Conservation (phyloP, 257 asterid genomes). For the Solanum sejunctum region DNA sequence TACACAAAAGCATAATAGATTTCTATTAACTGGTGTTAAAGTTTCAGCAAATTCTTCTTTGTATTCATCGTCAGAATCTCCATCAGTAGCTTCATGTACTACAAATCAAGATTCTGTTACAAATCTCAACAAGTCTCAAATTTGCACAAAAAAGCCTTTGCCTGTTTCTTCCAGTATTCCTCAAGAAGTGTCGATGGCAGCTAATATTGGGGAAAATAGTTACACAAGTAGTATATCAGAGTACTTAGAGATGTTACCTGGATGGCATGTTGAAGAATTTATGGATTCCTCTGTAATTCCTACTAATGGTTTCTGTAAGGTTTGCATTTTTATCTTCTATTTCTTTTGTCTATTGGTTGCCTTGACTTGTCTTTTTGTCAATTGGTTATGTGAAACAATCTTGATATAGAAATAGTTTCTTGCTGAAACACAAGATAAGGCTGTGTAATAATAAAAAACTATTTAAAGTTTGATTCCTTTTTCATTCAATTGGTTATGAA, state of each 20-base stretch:
- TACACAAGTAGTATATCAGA: conserved; percentile 66
- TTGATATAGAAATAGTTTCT: background rate
- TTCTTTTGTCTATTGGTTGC: background rate
- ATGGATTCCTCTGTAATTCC: conserved; percentile 43
- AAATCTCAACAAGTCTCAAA: conserved; percentile 8
- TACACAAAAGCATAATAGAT: conserved; percentile 67
- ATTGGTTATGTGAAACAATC: too few relatives aligned
- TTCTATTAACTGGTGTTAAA: conserved; percentile 63
- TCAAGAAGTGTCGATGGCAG: conserved; percentile 3
- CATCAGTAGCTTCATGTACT: conserved; percentile 4
- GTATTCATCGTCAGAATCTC: conserved; percentile 19
- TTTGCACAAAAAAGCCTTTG: conserved; percentile 4
- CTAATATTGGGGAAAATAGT: conserved; percentile 1
- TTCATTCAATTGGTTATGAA: background rate
- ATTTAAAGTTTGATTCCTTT: too few relatives aligned
- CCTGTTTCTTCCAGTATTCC: background rate
- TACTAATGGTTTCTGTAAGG: conserved; percentile 42
- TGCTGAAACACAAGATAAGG: too few relatives aligned
- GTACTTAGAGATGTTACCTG: conserved; percentile 66
- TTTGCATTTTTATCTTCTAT: conserved; percentile 11
- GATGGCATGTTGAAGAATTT: conserved; percentile 88
- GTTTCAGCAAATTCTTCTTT: conserved; percentile 41
- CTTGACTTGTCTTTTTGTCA: too few relatives aligned
- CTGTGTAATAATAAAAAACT: too few relatives aligned
- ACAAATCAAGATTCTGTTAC: conserved; percentile 22